Evolutionary conservation across 805 yeast genomes (phyloP), one percentile per base, ranked within the genome.

Genomic region (Lipomyces orientalis): DNA sequence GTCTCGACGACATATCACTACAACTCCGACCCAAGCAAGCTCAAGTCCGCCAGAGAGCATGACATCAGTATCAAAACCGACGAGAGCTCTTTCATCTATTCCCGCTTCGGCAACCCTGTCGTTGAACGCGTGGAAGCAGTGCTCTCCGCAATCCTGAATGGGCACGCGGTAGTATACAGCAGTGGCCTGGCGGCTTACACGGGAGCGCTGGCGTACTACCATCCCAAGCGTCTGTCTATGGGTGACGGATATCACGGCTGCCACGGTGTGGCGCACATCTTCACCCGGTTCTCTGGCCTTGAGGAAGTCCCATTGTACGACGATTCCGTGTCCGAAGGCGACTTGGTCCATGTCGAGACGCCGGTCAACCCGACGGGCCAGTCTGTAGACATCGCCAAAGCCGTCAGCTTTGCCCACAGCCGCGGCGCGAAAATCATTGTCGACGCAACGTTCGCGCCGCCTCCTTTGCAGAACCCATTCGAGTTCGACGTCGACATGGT

Each of bases 401-500:
- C 85, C 74, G 93, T 91, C 2, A 81, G 85, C 1, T 83, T 83
- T 68, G 97, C 97, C 0, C 97, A 91, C 76, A 80, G 83, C 1
- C 85, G 86, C 64, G 97, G 97, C 22, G 97, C 97, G 0, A 73
- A 81, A 31, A 79, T 93, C 14, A 75, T 87, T 33, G 87, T 91
- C 16, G 98, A 93, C 78, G 84, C 97, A 5, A 94, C 98, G 0
- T 91, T 94, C 79, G 98, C 97, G 9, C 97, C 98, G 25, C 97
- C 97, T 14, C 97, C 97, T 19, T 79, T 93, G 65, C 90, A 87
- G 73, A 86, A 91, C 68, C 94, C 97, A 4, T 91, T 92, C 79
- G 83, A 83, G 52, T 89, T 86, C 74, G 97, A 94, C 59, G 97
- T 90, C 37, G 98, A 94, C 77, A 79, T 92, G 71, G 87, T 94